Evolutionary conservation across 257 asterid genomes (phyloP).

Genomic region (Paraleonurus japonicus): DNA sequence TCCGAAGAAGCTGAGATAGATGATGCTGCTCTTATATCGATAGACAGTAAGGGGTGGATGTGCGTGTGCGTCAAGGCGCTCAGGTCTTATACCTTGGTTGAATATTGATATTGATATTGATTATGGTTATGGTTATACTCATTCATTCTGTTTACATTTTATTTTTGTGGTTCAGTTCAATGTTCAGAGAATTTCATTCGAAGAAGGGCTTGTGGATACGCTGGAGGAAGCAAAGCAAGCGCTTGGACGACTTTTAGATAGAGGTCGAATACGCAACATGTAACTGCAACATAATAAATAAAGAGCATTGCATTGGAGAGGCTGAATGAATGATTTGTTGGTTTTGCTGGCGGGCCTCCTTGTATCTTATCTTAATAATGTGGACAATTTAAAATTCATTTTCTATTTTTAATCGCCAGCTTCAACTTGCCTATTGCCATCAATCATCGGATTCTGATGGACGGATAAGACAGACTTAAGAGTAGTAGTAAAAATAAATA

Average conservation of each 20-base stretch:
- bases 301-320: background rate
- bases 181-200: conserved; percentile 79
- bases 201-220: conserved; percentile 70
- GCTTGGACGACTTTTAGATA: conserved; percentile 58
- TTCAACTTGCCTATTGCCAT: too few species aligned
- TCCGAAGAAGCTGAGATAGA: conserved; percentile 82
- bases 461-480: too few species aligned
- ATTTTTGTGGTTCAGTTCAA: conserved; percentile 46
- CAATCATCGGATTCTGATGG: too few species aligned
- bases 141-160: background rate
- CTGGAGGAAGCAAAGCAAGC: conserved; percentile 88
- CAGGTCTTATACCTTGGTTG: conserved; percentile 44
- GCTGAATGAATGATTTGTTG: background rate
- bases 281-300: too few species aligned
- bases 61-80: conserved; percentile 94
- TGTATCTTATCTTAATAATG: background rate
- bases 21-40: conserved; percentile 93
- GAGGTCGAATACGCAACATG: conserved; percentile 57
- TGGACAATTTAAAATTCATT: too few species aligned
- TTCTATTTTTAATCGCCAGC: too few species aligned
- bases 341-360: background rate
- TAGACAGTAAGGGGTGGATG: conserved; percentile 79
- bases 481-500: too few species aligned
- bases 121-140: background rate
- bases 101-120: too few species aligned